These are phyloP conservation scores for Mortierella alpina DNA, from an alignment of 192 early-diverging fungal genomes.

Conservation along the genomic window DNA sequence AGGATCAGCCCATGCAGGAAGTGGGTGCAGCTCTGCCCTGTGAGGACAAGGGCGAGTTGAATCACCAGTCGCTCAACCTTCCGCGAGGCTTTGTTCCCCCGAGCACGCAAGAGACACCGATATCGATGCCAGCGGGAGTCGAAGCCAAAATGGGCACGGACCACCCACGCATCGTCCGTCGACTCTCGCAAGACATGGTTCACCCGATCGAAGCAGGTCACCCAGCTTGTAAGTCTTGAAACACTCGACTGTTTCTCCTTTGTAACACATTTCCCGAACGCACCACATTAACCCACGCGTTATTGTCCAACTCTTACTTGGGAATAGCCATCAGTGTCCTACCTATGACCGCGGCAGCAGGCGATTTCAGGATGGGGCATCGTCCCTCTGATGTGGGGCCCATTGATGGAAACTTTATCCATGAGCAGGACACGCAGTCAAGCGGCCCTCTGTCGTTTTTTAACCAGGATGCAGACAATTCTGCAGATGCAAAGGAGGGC, in stretches of 20 bases:
- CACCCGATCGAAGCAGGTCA: constrained; percentile 40
- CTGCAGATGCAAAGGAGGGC: constrained; percentile 18
- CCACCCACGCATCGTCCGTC: background rate
- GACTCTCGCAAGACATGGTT: constrained; percentile 6
- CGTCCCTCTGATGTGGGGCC: background rate
- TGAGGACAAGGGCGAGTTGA: constrained; percentile 1
- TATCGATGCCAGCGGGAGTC: background rate
- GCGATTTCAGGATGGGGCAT: constrained; percentile 6
- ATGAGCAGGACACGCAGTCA: constrained; percentile 2
- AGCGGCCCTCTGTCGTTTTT: background rate
- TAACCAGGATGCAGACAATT: background rate
- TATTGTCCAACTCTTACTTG: background rate
- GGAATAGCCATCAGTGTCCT: constrained; percentile 30
- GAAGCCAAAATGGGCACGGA: background rate
- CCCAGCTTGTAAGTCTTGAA: constrained; percentile 13
- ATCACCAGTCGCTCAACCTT: constrained; percentile 11
- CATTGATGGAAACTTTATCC: background rate
- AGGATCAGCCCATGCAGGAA: background rate
- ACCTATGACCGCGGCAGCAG: constrained; percentile 13
- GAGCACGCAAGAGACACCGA: background rate
- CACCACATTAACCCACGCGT: background rate
- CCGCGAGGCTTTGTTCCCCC: background rate
- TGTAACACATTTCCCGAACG: too few relatives aligned
- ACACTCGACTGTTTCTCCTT: background rate
- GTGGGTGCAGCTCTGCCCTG: background rate